Conservation (phyloP, 768 basidiomycete species). For the Imleria badia region DNA sequence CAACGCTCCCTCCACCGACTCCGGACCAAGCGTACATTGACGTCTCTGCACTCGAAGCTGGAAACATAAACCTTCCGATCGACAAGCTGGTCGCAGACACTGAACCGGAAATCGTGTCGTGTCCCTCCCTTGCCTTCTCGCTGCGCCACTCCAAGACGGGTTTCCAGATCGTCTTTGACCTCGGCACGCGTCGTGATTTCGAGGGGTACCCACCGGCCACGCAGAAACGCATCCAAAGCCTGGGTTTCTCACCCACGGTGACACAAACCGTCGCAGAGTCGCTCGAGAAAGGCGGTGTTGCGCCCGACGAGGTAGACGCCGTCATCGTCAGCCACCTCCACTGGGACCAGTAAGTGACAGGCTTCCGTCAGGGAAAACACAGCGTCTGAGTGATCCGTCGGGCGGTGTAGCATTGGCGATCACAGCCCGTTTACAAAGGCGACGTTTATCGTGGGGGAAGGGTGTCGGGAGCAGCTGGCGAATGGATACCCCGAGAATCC, state of each 20-base stretch:
- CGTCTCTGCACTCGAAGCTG: conserved; percentile 58
- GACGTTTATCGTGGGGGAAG: conserved; percentile 48
- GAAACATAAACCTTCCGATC: conserved; percentile 40
- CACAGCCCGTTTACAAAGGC: conserved; percentile 44
- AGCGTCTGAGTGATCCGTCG: background rate
- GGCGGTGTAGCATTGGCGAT: conserved; percentile 41
- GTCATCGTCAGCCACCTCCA: conserved; percentile 55
- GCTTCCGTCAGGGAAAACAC: background rate
- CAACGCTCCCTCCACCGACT: conserved; percentile 9
- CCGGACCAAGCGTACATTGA: conserved; percentile 48
- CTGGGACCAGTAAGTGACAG: conserved; percentile 41
- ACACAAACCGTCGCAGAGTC: conserved; percentile 47
- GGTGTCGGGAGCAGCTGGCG: conserved; percentile 34
- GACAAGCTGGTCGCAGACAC: conserved; percentile 39
- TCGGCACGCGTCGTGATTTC: conserved; percentile 52
- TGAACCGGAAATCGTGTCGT: conserved; percentile 24
- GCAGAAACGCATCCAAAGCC: conserved; percentile 18
- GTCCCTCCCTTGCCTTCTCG: conserved; percentile 54
- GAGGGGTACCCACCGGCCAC: conserved; percentile 39
- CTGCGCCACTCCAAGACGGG: conserved; percentile 45
- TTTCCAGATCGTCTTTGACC: conserved; percentile 50
- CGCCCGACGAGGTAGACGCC: conserved; percentile 42
- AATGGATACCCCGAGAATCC: conserved; percentile 43
- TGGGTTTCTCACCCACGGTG: conserved; percentile 6
- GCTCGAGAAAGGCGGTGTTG: conserved; percentile 47